These are phyloP conservation scores for Solanum hybrid DNA, from an alignment of 305 asterid genomes.

Conservation along the genomic window DNA sequence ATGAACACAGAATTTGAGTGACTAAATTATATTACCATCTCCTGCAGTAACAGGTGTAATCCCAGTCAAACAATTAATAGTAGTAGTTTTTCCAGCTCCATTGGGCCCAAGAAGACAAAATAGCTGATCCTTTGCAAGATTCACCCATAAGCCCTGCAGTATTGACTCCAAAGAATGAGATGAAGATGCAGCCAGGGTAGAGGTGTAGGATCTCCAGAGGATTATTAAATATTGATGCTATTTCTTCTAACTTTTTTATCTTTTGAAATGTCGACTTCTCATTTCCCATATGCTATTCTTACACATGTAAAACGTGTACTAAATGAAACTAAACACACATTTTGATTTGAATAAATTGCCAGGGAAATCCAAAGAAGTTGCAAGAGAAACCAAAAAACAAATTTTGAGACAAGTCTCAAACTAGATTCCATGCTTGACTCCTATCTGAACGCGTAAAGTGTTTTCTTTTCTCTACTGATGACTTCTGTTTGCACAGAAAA, in stretches of 20 bases:
- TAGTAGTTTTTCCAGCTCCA: slow-evolving; percentile 96
- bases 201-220: neutral
- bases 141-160: slow-evolving; percentile 82
- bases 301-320: neutral
- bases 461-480: neutral
- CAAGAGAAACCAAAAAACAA: neutral
- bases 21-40: slow-evolving; percentile 56
- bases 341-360: neutral
- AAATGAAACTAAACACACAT: neutral
- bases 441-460: neutral
- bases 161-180: slow-evolving; percentile 1
- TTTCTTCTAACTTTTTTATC: neutral
- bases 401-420: neutral
- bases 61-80: slow-evolving; percentile 88
- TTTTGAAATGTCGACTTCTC: neutral
- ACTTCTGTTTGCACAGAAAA: neutral
- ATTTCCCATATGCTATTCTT: neutral
- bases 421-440: neutral
- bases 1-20: neutral
- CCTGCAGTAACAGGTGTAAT: slow-evolving; percentile 82
- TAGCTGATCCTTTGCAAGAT: slow-evolving; percentile 77
- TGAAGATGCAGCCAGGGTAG: neutral
- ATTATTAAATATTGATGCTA: neutral
- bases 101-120: slow-evolving; percentile 94
- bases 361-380: neutral